Conservation (phyloP, 2,329 filamentous ascomycete species). For the Simplicillium sp. region DNA sequence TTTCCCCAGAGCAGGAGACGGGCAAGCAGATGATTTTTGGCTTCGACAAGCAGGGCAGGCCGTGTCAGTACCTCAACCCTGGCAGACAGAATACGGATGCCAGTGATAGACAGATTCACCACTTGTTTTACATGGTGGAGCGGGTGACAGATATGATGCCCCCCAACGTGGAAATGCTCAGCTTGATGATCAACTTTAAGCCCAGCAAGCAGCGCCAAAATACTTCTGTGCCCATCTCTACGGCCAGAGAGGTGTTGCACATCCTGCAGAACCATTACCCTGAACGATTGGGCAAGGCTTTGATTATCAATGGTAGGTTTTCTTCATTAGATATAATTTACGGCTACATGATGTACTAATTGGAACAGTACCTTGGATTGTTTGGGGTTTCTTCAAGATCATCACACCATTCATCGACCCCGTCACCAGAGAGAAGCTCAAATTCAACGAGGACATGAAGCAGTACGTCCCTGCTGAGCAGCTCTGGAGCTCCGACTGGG, state of each 20-base stretch:
- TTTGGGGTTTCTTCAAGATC: slow-evolving; percentile 90
- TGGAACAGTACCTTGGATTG: slow-evolving; percentile 71
- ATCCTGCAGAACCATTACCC: slow-evolving; percentile 96
- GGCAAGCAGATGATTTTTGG: slow-evolving; percentile 89
- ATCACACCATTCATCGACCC: slow-evolving; percentile 97
- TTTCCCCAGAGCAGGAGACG: slow-evolving; percentile 89
- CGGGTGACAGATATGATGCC: slow-evolving; percentile 80
- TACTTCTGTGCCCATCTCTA: slow-evolving; percentile 60
- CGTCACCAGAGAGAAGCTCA: slow-evolving; percentile 85
- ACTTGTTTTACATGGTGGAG: slow-evolving; percentile 94
- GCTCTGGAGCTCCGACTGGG: slow-evolving; percentile 65
- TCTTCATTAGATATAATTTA: not conserved
- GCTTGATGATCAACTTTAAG: slow-evolving; percentile 88
- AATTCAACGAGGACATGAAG: slow-evolving; percentile 89
- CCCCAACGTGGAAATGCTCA: slow-evolving; percentile 75
- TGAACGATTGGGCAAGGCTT: slow-evolving; percentile 76
- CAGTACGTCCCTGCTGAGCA: slow-evolving; percentile 74
- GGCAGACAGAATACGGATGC: slow-evolving; percentile 87
- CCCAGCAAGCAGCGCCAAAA: slow-evolving; percentile 66
- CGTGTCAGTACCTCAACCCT: slow-evolving; percentile 84
- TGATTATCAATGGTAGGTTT: slow-evolving; percentile 74
- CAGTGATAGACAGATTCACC: slow-evolving; percentile 79
- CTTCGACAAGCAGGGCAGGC: slow-evolving; percentile 76
- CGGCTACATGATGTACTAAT: not conserved
- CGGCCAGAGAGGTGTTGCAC: slow-evolving; percentile 74